Conservation (phyloP, 2,329 filamentous ascomycete genomes). For the Chaetomiaceae sp. region DNA sequence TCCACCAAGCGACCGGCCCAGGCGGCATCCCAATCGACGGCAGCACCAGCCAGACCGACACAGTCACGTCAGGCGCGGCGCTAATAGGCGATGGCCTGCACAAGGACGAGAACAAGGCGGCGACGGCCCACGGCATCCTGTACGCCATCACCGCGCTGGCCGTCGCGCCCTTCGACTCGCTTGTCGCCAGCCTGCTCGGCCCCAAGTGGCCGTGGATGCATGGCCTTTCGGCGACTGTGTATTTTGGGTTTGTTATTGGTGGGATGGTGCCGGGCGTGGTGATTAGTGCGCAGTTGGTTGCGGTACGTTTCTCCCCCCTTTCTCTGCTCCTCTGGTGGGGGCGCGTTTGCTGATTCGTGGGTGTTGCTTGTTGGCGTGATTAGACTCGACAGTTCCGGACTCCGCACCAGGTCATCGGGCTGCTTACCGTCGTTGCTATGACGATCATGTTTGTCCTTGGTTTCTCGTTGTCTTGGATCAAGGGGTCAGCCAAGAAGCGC, state of each 20-base stretch:
- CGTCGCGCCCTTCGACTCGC: slow-evolving; percentile 24
- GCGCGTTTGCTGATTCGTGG: neutral
- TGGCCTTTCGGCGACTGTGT: slow-evolving; percentile 14
- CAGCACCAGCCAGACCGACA: neutral
- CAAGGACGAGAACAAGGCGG: slow-evolving; percentile 13
- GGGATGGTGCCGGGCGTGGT: slow-evolving; percentile 25
- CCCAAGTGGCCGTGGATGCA: slow-evolving; percentile 22
- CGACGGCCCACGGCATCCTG: slow-evolving; percentile 26
- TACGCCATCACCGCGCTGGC: slow-evolving; percentile 23
- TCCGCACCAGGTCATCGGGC: slow-evolving; percentile 25
- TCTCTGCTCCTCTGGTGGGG: neutral
- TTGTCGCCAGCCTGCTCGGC: slow-evolving; percentile 19
- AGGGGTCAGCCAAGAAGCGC: slow-evolving; percentile 15
- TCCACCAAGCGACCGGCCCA: slow-evolving; percentile 18
- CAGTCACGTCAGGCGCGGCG: slow-evolving; percentile 3
- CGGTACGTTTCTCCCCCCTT: slow-evolving; percentile 7
- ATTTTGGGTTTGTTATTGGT: slow-evolving; percentile 23
- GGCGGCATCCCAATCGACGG: slow-evolving; percentile 15
- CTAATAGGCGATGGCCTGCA: neutral
- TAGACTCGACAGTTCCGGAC: slow-evolving; percentile 25
- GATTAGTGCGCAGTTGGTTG: slow-evolving; percentile 21
- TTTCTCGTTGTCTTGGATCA: slow-evolving; percentile 15
- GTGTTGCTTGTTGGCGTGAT: too few relatives aligned
- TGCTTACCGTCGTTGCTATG: slow-evolving; percentile 23
- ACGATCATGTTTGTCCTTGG: slow-evolving; percentile 21